Evolutionary conservation across 2,329 filamentous ascomycete genomes (phyloP).

Genomic region (Proliferodiscus dingleyae): DNA sequence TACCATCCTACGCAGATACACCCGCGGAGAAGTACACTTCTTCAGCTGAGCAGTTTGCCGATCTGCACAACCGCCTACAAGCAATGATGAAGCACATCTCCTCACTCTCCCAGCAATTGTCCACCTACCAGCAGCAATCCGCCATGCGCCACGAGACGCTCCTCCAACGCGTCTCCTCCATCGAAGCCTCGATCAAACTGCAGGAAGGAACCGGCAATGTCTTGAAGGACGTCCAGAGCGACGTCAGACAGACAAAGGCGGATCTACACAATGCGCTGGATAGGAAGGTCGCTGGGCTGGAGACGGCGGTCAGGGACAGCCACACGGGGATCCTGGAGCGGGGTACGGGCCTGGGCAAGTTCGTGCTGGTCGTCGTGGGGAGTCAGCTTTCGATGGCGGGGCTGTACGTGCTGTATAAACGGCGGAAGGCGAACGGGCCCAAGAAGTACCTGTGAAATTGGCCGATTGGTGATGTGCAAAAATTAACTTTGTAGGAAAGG

Average conservation of each 20-base stretch:
- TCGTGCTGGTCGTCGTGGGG: constrained; percentile 23
- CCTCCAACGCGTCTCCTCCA: constrained; percentile 6
- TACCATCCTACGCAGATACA: constrained; percentile 21
- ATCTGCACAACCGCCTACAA: constrained; percentile 81
- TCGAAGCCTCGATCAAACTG: constrained; percentile 33
- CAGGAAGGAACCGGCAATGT: constrained; percentile 42
- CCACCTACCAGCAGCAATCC: constrained; percentile 44
- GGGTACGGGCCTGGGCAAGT: constrained; percentile 4
- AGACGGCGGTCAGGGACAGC: constrained; percentile 19
- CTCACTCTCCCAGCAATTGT: constrained; percentile 54
- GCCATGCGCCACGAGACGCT: constrained; percentile 30
- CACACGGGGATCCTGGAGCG: constrained; percentile 17
- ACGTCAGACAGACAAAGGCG: constrained; percentile 53
- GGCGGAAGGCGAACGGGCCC: constrained; percentile 22
- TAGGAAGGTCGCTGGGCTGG: constrained; percentile 21
- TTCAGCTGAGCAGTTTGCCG: constrained; percentile 64
- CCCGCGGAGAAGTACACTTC: constrained; percentile 37
- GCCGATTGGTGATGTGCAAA: not conserved
- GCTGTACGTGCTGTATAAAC: constrained; percentile 30
- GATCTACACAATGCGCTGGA: constrained; percentile 35
- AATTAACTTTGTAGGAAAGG: not conserved
- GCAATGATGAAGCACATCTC: constrained; percentile 64
- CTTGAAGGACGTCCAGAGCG: constrained; percentile 50
- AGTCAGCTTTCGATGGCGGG: constrained; percentile 25
- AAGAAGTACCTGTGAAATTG: constrained; percentile 32